These are phyloP conservation scores for Colletotrichum salicis DNA, from an alignment of 2,329 filamentous ascomycete genomes.

Conservation along the genomic window DNA sequence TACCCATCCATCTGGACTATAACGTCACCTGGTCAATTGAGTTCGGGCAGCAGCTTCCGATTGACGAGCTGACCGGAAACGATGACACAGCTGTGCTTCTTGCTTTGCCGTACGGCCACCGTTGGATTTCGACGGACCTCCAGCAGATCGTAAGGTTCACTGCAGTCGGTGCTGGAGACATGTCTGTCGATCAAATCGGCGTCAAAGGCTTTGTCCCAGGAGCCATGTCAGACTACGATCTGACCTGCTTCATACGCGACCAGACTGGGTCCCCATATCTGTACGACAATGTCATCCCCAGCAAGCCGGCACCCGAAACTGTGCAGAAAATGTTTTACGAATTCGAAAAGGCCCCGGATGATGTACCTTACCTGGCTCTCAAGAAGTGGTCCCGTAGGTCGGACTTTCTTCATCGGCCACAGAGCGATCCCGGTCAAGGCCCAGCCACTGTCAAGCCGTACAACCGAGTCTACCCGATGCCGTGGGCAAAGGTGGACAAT, in stretches of 20 bases:
- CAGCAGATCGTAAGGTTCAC: constrained; percentile 57
- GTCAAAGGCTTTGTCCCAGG: constrained; percentile 40
- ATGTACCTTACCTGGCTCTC: constrained; percentile 62
- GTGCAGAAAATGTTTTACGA: constrained; percentile 51
- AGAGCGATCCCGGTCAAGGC: constrained; percentile 17
- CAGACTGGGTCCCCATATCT: constrained; percentile 48
- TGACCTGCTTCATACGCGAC: constrained; percentile 54
- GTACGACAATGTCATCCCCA: constrained; percentile 52
- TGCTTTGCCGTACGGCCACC: constrained; percentile 59
- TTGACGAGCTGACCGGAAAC: constrained; percentile 28
- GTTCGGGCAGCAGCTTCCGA: constrained; percentile 39
- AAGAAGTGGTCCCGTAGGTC: constrained; percentile 62
- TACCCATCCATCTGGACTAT: constrained; percentile 54
- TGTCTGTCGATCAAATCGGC: constrained; percentile 47
- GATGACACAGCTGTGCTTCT: constrained; percentile 61
- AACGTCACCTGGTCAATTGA: constrained; percentile 50
- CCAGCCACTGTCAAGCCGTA: constrained; percentile 54
- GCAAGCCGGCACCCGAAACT: constrained; percentile 54
- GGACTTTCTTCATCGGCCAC: constrained; percentile 66
- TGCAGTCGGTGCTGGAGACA: constrained; percentile 37
- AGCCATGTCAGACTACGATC: constrained; percentile 36
- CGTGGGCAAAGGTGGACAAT: constrained; percentile 60
- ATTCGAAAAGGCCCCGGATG: constrained; percentile 48
- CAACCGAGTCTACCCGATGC: constrained; percentile 55
- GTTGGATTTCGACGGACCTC: constrained; percentile 51